Conservation (phyloP, 1,284 basidiomycete genomes). For the Puccinia coronata region DNA sequence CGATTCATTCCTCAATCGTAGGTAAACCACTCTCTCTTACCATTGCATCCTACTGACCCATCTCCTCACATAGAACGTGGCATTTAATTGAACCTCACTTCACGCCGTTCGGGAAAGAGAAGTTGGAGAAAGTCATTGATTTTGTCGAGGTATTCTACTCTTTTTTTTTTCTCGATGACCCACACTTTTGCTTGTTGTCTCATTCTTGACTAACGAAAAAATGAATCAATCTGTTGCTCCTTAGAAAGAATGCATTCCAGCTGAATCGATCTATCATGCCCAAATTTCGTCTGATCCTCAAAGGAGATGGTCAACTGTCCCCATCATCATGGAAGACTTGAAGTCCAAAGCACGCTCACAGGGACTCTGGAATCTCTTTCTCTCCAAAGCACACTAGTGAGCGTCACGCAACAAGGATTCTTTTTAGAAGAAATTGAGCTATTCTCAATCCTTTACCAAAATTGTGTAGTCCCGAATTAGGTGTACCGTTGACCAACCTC, state of each 20-base stretch:
- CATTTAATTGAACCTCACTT: conserved; percentile 66
- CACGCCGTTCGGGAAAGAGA: conserved; percentile 81
- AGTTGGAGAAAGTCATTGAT: conserved; percentile 74
- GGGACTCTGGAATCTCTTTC: conserved; percentile 95
- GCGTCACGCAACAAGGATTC: neutral
- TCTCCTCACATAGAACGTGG: conserved; percentile 28
- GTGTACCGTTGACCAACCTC: conserved; percentile 85
- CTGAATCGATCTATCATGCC: conserved; percentile 73
- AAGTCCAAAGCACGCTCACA: conserved; percentile 82
- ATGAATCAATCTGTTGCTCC: neutral
- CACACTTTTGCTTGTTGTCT: too few species aligned
- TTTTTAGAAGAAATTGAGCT: neutral
- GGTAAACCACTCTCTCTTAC: neutral
- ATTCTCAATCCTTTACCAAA: neutral
- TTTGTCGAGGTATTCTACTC: conserved; percentile 74
- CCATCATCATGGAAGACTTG: conserved; percentile 78
- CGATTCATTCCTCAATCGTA: conserved; percentile 43
- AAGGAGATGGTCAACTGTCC: conserved; percentile 79
- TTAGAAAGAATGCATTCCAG: conserved; percentile 83
- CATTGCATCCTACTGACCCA: neutral
- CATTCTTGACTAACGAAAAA: neutral
- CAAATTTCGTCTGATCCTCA: conserved; percentile 77
- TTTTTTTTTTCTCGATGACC: neutral
- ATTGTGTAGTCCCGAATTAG: conserved; percentile 63
- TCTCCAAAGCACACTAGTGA: conserved; percentile 90